phyloP scores from a whole-genome alignment of 805 yeast species.

The Saccharomycopsis microspora region DNA sequence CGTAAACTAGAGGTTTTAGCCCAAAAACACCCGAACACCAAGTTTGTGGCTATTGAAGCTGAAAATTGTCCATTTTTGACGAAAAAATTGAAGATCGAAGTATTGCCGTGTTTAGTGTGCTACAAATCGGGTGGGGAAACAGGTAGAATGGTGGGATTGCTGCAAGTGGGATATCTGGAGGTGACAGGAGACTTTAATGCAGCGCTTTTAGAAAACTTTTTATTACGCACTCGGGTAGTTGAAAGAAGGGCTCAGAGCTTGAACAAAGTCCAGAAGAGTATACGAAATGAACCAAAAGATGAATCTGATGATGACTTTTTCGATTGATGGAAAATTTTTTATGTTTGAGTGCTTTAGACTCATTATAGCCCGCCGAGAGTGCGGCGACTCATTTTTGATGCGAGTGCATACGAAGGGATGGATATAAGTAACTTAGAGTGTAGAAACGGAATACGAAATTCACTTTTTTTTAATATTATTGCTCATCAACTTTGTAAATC shows the following conservation, averaged over 20 bases:
- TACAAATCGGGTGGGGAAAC: constrained; percentile 51
- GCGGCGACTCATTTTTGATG: too few species aligned
- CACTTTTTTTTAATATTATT: too few species aligned
- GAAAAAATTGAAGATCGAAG: constrained; percentile 47
- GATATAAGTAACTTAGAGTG: too few species aligned
- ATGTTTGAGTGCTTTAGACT: too few species aligned
- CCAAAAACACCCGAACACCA: constrained; percentile 43
- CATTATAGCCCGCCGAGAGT: too few species aligned
- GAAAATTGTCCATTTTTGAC: constrained; percentile 64
- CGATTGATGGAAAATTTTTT: too few species aligned
- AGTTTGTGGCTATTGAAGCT: constrained; percentile 46
- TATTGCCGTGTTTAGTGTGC: constrained; percentile 59
- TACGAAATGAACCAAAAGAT: too few species aligned
- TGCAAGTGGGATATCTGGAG: constrained; percentile 35
- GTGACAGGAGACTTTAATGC: constrained; percentile 35
- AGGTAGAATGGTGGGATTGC: constrained; percentile 58
- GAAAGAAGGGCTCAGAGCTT: not conserved
- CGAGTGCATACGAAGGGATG: too few species aligned
- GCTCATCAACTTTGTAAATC: too few species aligned
- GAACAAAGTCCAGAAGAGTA: too few species aligned
- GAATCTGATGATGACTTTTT: too few species aligned
- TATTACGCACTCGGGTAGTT: constrained; percentile 17
- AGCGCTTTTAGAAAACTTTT: constrained; percentile 35
- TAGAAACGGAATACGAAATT: too few species aligned
- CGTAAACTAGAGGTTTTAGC: constrained; percentile 23